phyloP scores from a whole-genome alignment of 2,329 filamentous ascomycete species.

The Tetracladium maxilliforme region DNA sequence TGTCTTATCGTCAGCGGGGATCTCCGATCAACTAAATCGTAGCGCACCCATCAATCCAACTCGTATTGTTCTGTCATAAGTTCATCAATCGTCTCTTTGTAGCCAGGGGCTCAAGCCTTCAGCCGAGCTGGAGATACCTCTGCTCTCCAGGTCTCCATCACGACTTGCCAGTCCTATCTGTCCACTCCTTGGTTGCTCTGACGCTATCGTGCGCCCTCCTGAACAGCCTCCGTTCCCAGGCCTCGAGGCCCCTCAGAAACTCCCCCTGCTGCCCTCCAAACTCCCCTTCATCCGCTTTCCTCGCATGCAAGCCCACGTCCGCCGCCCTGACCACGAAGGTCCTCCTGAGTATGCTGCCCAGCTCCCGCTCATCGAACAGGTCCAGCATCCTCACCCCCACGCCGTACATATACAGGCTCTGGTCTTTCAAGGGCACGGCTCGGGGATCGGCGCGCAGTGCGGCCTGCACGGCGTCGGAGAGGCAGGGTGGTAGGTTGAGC shows the following conservation, averaged over 20 bases:
- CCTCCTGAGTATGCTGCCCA: conserved; percentile 55
- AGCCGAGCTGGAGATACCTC: too few species aligned
- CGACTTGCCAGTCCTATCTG: conserved; percentile 23
- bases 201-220: conserved; percentile 60
- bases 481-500: conserved; percentile 65
- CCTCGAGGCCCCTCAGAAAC: conserved; percentile 77
- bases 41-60: too few species aligned
- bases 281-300: conserved; percentile 64
- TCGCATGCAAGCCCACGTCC: conserved; percentile 77
- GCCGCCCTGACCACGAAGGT: conserved; percentile 71
- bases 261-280: conserved; percentile 61
- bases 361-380: conserved; percentile 61
- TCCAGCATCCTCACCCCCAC: conserved; percentile 78
- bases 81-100: too few species aligned
- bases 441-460: conserved; percentile 83
- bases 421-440: conserved; percentile 68
- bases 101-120: too few species aligned
- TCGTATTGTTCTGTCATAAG: too few species aligned
- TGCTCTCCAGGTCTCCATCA: too few species aligned
- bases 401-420: conserved; percentile 78
- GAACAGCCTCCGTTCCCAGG: conserved; percentile 72
- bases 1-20: too few species aligned
- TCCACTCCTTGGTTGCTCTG: conserved; percentile 56
- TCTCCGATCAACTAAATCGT: too few species aligned
- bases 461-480: conserved; percentile 69